Evolutionary conservation across 176 grass and related monocot species (phyloP).

Genomic region (Oryza glaberrima): DNA sequence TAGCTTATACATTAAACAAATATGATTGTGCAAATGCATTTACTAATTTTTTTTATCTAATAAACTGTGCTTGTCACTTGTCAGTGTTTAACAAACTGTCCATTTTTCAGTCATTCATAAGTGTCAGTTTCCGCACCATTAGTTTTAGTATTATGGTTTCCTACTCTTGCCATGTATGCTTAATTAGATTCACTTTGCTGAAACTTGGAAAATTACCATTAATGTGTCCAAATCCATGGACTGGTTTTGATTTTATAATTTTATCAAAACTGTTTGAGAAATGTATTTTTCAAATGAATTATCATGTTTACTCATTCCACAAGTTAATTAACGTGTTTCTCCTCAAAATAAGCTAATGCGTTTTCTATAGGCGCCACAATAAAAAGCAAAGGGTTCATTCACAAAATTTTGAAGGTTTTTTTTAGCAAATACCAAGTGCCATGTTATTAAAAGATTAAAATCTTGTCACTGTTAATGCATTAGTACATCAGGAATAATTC

Average conservation of each 20-base stretch:
- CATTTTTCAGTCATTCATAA: neutral
- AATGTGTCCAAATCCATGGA: neutral
- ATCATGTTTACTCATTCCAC: constrained; percentile 15
- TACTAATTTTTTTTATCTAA: neutral
- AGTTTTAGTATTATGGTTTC: neutral
- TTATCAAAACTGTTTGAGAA: neutral
- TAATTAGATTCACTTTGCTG: neutral
- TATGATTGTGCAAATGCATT: neutral
- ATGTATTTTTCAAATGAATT: neutral
- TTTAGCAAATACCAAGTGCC: neutral
- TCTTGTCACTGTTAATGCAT: neutral
- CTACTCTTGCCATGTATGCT: neutral
- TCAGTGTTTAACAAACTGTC: neutral
- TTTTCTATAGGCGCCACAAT: neutral
- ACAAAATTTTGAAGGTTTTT: neutral
- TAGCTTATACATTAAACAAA: neutral
- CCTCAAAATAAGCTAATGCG: too few relatives aligned
- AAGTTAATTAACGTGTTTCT: neutral
- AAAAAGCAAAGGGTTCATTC: neutral
- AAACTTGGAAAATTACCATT: constrained; percentile 9
- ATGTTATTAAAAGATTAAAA: neutral
- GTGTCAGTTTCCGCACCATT: neutral
- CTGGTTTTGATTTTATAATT: neutral
- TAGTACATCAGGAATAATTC: neutral
- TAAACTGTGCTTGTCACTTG: neutral